A percentile compares a stretch with the other conserved stretches of the same genome.
Evolutionary conservation across 768 basidiomycete species (phyloP).

Genomic region (Hemileccinum impolitum): DNA sequence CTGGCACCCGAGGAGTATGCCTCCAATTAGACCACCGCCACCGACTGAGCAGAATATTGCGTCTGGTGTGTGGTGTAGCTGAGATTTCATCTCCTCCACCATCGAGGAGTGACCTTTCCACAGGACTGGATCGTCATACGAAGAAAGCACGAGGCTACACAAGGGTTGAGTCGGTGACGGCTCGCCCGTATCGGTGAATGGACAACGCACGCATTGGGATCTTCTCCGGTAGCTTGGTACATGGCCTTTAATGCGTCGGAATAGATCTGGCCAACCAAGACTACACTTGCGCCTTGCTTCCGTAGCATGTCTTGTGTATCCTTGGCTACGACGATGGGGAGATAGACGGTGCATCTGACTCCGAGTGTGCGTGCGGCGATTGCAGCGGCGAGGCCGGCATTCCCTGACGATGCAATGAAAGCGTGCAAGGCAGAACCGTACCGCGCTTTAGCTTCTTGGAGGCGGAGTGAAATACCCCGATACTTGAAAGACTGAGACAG

Average conservation of each 20-base stretch:
- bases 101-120: conserved; percentile 82
- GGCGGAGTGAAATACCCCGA: conserved; percentile 64
- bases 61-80: conserved; percentile 55
- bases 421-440: conserved; percentile 57
- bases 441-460: conserved; percentile 45
- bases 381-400: conserved; percentile 73
- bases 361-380: conserved; percentile 53
- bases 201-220: conserved; percentile 51
- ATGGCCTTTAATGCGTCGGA: conserved; percentile 55
- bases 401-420: conserved; percentile 74
- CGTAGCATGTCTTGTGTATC: conserved; percentile 49
- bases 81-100: conserved; percentile 56
- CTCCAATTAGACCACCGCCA: conserved; percentile 69
- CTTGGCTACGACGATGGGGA: conserved; percentile 52
- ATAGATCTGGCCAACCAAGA: conserved; percentile 57
- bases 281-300: conserved; percentile 53
- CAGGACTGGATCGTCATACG: conserved; percentile 64
- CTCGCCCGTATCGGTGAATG: not conserved
- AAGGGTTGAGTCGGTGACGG: not conserved
- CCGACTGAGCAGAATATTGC: conserved; percentile 79
- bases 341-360: conserved; percentile 63
- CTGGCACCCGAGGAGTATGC: conserved; percentile 65
- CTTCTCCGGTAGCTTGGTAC: conserved; percentile 38
- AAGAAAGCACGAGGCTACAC: conserved; percentile 60
- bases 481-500: conserved; percentile 76